Evolutionary conservation across 257 asterid species (phyloP).

Genomic region (Nicotiana benthamiana): DNA sequence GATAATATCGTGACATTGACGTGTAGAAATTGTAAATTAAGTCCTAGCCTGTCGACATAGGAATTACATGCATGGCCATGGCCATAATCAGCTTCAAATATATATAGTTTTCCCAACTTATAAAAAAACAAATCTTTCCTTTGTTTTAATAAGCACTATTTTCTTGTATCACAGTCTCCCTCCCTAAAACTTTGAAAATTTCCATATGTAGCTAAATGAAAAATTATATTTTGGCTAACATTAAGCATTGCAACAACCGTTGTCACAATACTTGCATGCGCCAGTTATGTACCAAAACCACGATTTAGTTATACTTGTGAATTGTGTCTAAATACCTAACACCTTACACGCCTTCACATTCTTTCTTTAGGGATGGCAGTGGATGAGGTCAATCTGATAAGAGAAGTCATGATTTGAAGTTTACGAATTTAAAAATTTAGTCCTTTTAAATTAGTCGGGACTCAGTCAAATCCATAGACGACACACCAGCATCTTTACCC

Average conservation of each 20-base stretch:
- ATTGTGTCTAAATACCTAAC: too few species aligned
- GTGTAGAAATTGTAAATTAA: neutral
- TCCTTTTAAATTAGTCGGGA: too few species aligned
- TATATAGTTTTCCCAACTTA: neutral
- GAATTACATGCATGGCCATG: neutral
- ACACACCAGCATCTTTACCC: too few species aligned
- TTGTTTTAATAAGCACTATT: neutral
- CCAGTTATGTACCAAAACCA: neutral
- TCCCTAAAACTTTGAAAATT: too few species aligned
- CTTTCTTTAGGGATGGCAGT: too few species aligned
- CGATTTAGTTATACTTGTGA: neutral
- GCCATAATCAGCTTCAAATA: neutral
- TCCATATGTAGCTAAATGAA: too few species aligned
- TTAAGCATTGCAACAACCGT: neutral
- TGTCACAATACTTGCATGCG: neutral
- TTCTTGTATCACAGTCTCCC: neutral
- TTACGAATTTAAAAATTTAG: too few species aligned
- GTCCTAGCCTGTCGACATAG: neutral
- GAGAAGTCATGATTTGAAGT: too few species aligned
- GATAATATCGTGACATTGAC: neutral
- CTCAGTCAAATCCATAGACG: rapidly evolving
- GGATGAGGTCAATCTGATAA: too few species aligned
- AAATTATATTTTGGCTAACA: too few species aligned
- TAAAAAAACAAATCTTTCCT: neutral
- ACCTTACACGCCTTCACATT: too few species aligned